phyloP scores from a whole-genome alignment of 768 basidiomycete genomes.

The Lentinula raphanica region DNA sequence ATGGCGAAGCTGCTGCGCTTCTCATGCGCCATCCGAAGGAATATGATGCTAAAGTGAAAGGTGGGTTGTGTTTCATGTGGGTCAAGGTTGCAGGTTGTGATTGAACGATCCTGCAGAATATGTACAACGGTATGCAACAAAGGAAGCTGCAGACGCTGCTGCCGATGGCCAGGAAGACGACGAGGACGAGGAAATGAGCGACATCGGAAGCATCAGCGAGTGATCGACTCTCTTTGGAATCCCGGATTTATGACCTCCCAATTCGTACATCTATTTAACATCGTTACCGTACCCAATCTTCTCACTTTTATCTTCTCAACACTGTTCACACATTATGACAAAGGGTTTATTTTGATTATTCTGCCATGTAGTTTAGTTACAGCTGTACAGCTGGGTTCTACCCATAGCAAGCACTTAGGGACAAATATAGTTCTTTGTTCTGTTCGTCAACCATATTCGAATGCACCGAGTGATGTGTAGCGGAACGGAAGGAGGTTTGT shows the following conservation, averaged over 20 bases:
- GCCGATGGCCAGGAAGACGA: conserved; percentile 59
- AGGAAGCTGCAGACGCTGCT: conserved; percentile 80
- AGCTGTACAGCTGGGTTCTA: background rate
- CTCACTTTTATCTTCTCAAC: background rate
- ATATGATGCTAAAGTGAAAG: conserved; percentile 92
- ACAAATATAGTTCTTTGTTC: no score
- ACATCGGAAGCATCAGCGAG: conserved; percentile 77
- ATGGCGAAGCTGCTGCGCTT: conserved; percentile 95
- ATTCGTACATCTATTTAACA: background rate
- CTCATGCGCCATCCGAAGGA: conserved; percentile 97
- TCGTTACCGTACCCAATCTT: background rate
- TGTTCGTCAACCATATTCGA: no score
- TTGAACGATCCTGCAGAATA: conserved; percentile 57
- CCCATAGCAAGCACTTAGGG: background rate
- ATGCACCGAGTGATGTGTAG: no score
- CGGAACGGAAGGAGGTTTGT: no score
- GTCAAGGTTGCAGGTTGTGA: background rate
- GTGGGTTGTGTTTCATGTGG: conserved; percentile 31
- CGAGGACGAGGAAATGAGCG: conserved; percentile 84
- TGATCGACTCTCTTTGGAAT: background rate
- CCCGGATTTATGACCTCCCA: background rate
- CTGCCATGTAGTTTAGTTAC: conserved; percentile 6
- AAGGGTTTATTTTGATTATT: conserved; percentile 1
- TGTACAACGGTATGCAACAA: conserved; percentile 90
- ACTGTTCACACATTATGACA: background rate